These are phyloP conservation scores for Cyberlindnera maritima DNA, from an alignment of 805 yeast genomes.

Conservation along the genomic window DNA sequence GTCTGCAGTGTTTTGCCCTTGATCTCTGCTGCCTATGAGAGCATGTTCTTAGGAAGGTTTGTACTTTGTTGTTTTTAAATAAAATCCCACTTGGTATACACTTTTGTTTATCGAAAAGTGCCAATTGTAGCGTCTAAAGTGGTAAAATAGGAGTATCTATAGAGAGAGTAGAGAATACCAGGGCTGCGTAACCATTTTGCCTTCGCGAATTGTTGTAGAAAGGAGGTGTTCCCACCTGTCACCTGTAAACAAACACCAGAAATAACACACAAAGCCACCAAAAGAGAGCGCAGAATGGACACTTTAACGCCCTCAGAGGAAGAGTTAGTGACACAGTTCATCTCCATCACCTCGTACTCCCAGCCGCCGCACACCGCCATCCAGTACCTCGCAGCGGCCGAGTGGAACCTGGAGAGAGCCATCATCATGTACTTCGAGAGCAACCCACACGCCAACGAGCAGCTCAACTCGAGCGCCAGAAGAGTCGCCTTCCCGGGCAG, in stretches of 20 bases:
- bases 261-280: too few species aligned
- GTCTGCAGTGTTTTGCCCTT: too few species aligned
- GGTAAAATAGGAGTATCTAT: neutral
- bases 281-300: slow-evolving; percentile 16
- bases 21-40: too few species aligned
- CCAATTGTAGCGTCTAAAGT: neutral
- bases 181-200: neutral
- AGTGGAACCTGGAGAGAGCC: slow-evolving; percentile 40
- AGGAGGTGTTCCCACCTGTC: too few species aligned
- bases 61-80: too few species aligned
- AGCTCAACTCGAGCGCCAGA: slow-evolving; percentile 18
- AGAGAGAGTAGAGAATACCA: neutral
- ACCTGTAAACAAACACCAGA: too few species aligned
- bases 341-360: slow-evolving; percentile 22
- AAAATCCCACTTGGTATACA: neutral
- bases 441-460: slow-evolving; percentile 25
- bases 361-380: slow-evolving; percentile 23
- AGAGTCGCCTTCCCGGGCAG: slow-evolving; percentile 19
- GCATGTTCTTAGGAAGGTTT: too few species aligned
- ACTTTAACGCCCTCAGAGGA: slow-evolving; percentile 15
- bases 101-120: neutral
- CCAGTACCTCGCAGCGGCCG: slow-evolving; percentile 24
- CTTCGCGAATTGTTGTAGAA: neutral
- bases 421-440: slow-evolving; percentile 25
- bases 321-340: slow-evolving; percentile 12